Percentiles rank a stretch among this genome's conserved stretches.
Conservation (phyloP, 2,329 filamentous ascomycete species). For the Cadophora malorum region DNA sequence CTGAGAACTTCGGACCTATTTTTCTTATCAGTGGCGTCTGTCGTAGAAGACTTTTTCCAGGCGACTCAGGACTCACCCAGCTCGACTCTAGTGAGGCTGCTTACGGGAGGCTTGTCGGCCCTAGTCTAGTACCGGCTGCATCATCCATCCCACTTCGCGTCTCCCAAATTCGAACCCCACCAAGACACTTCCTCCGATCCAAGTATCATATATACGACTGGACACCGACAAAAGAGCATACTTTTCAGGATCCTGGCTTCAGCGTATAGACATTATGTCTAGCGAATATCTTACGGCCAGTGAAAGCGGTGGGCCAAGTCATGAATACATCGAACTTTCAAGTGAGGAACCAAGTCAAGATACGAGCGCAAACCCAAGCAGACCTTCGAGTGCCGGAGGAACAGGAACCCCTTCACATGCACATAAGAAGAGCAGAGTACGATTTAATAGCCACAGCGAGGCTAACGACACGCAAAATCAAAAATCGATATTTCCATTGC, state of each 20-base stretch:
- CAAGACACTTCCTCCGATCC: slow-evolving; percentile 1
- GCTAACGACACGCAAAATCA: slow-evolving; percentile 43
- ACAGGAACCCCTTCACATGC: slow-evolving; percentile 22
- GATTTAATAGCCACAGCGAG: slow-evolving; percentile 45
- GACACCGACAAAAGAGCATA: not conserved
- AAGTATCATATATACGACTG: not conserved
- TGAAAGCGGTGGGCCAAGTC: slow-evolving; percentile 29
- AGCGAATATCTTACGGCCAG: slow-evolving; percentile 36
- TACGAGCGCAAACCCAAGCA: slow-evolving; percentile 37
- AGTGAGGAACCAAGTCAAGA: slow-evolving; percentile 33
- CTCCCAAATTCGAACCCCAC: slow-evolving; percentile 10
- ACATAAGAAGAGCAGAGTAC: slow-evolving; percentile 39
- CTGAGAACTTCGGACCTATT: slow-evolving; percentile 8
- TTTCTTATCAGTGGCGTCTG: slow-evolving; percentile 26
- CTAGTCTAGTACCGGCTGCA: not conserved
- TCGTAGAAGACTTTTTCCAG: slow-evolving; percentile 5
- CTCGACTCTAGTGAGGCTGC: slow-evolving; percentile 3
- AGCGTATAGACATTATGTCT: slow-evolving; percentile 31
- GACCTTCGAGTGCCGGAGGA: slow-evolving; percentile 37
- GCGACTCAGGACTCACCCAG: not conserved
- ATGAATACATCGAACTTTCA: slow-evolving; percentile 32
- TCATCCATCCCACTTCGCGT: slow-evolving; percentile 11
- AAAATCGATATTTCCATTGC: slow-evolving; percentile 37
- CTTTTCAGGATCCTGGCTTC: not conserved
- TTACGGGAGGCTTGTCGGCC: not conserved